Base-by-base conservation (phyloP, 176 grass and related monocot genomes). In the Coix lacrymajobi region DNA sequence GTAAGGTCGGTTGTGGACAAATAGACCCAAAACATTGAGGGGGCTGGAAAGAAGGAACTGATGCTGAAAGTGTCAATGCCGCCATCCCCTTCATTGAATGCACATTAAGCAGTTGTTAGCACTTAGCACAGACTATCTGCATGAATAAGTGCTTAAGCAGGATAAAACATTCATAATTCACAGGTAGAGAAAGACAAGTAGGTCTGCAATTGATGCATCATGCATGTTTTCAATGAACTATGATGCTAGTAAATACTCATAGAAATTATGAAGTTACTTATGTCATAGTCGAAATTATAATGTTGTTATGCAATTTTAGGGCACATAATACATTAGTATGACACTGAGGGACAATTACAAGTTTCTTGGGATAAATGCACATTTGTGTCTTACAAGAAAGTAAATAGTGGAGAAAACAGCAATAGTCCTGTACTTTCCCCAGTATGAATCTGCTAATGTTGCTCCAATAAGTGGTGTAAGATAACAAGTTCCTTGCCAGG, bases 401-500 rank as follows among this genome's bases (percentile, higher is more conserved):
- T 94, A 94, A 79, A 94, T 85, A 51, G 84, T 80, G 84, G 92
- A 94, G 69, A 94, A 94, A 41, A 87, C 81, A 61, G 87, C 84
- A 85, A 94, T 94, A 28, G 87, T 94, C 38, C 62, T 77, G 81
- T 94, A 91, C 69, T 86, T 94, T 60, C 92, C 92, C 89, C 87
- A 94, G 61, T 87, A 89, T 40, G 87, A 88, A 91, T 94, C 92
- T 48, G 92, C 92, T 69, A 94, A 72, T 54, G 79, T 85, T 56
- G 92, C 92, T 76, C 92, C 92, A 82, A 94, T 82, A 62, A 94
- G 81, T 64, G 92, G 92, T 39, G 83, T 94, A 32, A 94, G 84
- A 79, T 94, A 94, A 85, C 92, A 94, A 81, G 92, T 94, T 85
- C 92, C 92, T 91, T 89, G 87, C 92, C 92, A 94, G 66, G 87